Base-by-base conservation (phyloP, 2,329 filamentous ascomycete species). In the Fusarium caatingaense region DNA sequence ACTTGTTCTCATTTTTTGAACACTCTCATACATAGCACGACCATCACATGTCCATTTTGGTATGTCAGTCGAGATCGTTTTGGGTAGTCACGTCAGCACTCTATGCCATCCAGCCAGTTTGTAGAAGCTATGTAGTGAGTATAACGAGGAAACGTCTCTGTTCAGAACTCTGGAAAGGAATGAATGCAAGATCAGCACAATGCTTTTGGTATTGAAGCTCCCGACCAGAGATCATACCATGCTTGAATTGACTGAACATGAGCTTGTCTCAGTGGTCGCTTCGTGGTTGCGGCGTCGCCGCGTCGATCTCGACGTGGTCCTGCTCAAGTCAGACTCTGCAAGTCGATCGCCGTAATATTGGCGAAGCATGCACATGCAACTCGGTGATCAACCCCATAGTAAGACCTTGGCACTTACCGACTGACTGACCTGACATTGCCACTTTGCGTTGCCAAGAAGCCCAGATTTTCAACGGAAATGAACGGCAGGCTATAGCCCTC, bases 401-500 rank as follows among this genome's bases (percentile, higher is more conserved):
- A 21, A 37, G 49, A 16, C 34, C 49, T 42, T 37, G 49, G 30
- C 49, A 25, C 37, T 15, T 42, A 42, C 20, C n/a, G 20, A 27
- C 12, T 28, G 18, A 37, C 18, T 23, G 32, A n/a, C 5, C 11
- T 9, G 18, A 4, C 3, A 11, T 42, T 9, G 21, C 18, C 12
- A 42, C 32, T 34, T 6, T 15, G 28, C 28, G 0, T n/a, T 18
- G 32, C 8, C 21, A 50, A 25, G 32, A 7, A 37, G 34, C 2
- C 30, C 6, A n/a, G 18, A 10, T 37, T 7, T 3, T 18, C 16
- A 10, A 18, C 0, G 16, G 16, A 37, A 11, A 16, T 37, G 9
- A 11, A 3, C 10, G 16, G 6, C 32, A 37, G 5, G 4, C 1
- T 37, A 3, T 37, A 9, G 16, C 1, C 6, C 5, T 11, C n/a